phyloP scores from a whole-genome alignment of 2,329 filamentous ascomycete species.

The Colletotrichum lupini region DNA sequence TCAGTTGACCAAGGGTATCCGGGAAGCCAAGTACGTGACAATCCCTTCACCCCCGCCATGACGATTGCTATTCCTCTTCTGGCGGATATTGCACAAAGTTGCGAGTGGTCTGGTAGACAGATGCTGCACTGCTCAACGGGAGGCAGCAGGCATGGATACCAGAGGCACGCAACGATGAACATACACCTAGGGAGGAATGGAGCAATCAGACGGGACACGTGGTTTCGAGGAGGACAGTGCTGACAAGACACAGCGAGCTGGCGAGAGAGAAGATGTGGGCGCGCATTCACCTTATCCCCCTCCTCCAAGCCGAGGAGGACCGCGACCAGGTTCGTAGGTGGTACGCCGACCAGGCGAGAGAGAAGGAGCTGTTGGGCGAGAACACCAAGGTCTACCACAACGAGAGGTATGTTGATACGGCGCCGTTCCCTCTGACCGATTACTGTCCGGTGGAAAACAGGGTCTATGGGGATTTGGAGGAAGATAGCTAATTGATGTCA shows the following conservation, averaged over 20 bases:
- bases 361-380: conserved; percentile 89
- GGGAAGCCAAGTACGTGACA: conserved; percentile 85
- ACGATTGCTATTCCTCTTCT: not conserved
- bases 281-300: conserved; percentile 91
- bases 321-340: conserved; percentile 91
- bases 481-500: not conserved
- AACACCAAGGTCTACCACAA: conserved; percentile 88
- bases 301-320: conserved; percentile 96
- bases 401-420: conserved; percentile 75
- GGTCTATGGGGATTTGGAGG: not conserved
- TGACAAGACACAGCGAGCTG: conserved; percentile 74
- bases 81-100: too few species aligned
- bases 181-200: not conserved
- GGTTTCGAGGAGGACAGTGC: not conserved
- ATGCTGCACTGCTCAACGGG: too few species aligned
- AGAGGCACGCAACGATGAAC: not conserved
- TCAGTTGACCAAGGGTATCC: conserved; percentile 81
- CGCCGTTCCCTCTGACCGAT: not conserved
- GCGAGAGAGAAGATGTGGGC: conserved; percentile 98
- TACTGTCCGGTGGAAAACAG: not conserved
- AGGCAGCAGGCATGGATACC: not conserved
- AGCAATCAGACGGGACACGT: not conserved
- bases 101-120: not conserved
- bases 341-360: conserved; percentile 86
- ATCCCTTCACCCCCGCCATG: too few species aligned